Conservation (phyloP, 225 moss, liverwort and hornwort genomes). For the Lunularia cruciata region DNA sequence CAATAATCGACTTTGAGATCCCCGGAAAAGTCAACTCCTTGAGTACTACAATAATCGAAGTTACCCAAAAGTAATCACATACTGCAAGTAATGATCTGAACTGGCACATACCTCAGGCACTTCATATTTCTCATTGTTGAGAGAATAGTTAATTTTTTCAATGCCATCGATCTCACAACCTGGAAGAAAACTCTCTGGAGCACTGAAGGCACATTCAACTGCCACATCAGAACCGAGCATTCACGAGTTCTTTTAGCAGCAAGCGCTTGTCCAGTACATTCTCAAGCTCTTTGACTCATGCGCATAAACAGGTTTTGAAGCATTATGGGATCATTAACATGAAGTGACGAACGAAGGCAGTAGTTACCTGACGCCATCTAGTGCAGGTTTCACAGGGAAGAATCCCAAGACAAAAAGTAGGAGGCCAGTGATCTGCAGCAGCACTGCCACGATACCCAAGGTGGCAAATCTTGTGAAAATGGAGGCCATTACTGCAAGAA, state of each 20-base stretch:
- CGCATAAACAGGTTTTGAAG: neutral
- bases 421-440: slow-evolving; percentile 67
- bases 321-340: neutral
- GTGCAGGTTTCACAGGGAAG: slow-evolving; percentile 83
- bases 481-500: slow-evolving; percentile 26
- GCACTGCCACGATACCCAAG: slow-evolving; percentile 22
- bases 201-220: slow-evolving; percentile 11
- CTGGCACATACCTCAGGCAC: neutral
- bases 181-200: slow-evolving; percentile 25
- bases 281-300: neutral
- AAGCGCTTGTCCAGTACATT: too few relatives aligned
- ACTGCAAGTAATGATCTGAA: neutral
- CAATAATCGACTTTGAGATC: too few relatives aligned
- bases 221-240: neutral
- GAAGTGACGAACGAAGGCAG: neutral
- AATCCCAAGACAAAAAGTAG: slow-evolving; percentile 73
- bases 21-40: too few relatives aligned
- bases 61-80: neutral
- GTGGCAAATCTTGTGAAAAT: slow-evolving; percentile 23
- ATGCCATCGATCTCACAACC: slow-evolving; percentile 23
- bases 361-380: slow-evolving; percentile 55
- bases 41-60: neutral
- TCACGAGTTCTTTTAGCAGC: neutral
- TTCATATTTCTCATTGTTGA: neutral
- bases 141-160: neutral